Base-by-base conservation (phyloP, 306 rosid genomes). In the Vigna angularis region DNA sequence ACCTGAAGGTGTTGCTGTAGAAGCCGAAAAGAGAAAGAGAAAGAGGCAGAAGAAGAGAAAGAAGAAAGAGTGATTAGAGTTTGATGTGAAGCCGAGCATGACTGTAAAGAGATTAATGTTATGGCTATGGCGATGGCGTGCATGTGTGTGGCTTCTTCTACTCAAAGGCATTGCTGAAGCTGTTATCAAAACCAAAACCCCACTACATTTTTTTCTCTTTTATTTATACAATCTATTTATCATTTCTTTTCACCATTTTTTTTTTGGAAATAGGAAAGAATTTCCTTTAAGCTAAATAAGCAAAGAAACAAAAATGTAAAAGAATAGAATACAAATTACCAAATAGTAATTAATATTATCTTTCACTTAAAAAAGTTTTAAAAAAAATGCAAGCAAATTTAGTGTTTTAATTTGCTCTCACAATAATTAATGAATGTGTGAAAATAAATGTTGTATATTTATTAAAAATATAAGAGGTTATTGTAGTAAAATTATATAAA, bases 1-100 rank as follows among this genome's bases (percentile, higher is more conserved):
- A 87, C 90, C 92, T 62, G 22, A 56, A 3, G 56, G 75, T 32
- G 10, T 15, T 32, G 67, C 7, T 14, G 45, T 78, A 56, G 78
- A 50, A 36, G 52, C 8, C 9, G 79, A 76, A 51, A 49, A 53
- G 20, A 89, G 44, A 57, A 56, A 42, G 67, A 85, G 32, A 44
- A 47, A 17, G 38, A 85, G 7, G 10, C 11, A 65, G 53, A 76
- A 15, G 28, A 72, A 26, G 38, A 84, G 78, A 67, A 82, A 72
- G 7, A 67, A 49, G 64, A 77, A 34, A 15, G 53, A 15, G 5
- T 66, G 59, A 62, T 44, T 75, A 42, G 87, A 20, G 5, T 38
- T 40, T 65, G 70, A 65, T 2, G 10, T 9, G 28, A 64, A 36
- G 30, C 28, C 2, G 6, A 16, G 5, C 50, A 17, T 65, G 50